These are phyloP conservation scores for Rubia yunnanensis DNA, from an alignment of 257 asterid genomes.

Conservation along the genomic window DNA sequence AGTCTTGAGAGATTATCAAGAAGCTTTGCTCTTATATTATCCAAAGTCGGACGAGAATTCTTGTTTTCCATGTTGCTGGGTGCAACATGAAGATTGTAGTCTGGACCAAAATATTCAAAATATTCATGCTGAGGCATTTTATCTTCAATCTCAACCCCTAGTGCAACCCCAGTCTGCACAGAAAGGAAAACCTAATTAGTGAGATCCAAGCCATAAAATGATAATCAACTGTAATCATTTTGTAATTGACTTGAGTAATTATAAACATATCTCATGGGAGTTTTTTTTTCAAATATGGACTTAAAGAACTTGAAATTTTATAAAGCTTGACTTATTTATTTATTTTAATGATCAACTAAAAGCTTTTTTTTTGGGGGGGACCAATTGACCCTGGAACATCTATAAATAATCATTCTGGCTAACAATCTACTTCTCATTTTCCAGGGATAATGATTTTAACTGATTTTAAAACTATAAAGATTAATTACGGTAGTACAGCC, in stretches of 20 bases:
- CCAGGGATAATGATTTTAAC: no score
- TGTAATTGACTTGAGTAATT: neutral
- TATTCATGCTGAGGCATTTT: conserved; percentile 48
- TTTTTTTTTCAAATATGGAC: no score
- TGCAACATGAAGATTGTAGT: conserved; percentile 40
- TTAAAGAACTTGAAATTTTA: no score
- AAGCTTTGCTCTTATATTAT: conserved; percentile 33
- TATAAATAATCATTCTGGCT: no score
- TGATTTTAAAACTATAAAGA: no score
- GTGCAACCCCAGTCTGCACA: conserved; percentile 48
- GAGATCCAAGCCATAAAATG: neutral
- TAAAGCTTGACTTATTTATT: no score
- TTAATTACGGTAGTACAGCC: no score
- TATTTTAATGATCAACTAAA: no score
- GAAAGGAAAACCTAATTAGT: neutral
- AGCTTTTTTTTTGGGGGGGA: no score
- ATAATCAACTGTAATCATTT: neutral
- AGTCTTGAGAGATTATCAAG: conserved; percentile 46
- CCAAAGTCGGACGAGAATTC: conserved; percentile 37
- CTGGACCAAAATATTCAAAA: conserved; percentile 49
- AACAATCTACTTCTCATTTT: no score
- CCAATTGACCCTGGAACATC: no score
- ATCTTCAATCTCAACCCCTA: conserved; percentile 44
- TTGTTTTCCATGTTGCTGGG: conserved; percentile 57
- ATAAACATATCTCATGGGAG: neutral